Base-by-base conservation (phyloP, 78 protist genomes). In the Corallochytrium limacisporum region DNA sequence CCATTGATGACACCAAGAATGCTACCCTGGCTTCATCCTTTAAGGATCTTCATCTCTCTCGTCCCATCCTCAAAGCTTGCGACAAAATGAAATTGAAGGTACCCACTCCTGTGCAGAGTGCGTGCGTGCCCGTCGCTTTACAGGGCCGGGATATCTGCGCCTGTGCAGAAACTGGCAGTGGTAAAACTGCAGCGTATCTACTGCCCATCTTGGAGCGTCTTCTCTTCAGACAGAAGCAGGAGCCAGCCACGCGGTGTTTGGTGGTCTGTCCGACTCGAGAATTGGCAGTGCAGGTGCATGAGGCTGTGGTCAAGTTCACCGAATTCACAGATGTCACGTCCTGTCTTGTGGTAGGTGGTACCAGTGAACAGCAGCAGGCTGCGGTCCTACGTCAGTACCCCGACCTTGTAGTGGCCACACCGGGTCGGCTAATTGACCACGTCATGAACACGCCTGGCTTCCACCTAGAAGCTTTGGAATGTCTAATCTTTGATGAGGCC, bases 401-500 rank as follows among this genome's bases (percentile, higher is more conserved):
- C 33, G 95, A 95, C 69, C 53, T 93, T 22, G 74, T 95, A 15
- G 74, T 95, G 15, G 97, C 92, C n/a, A 95, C 99, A 9, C 97
- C 97, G 0, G 98, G 98, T 10, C 61, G 98, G 5, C 35, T 95
- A 28, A 63, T 79, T 4, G 77, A 81, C 4, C 84, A 78, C 62
- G 22, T 86, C 8, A 51, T 37, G 10, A 74, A 74, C 72, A 54
- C 79, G 31, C 72, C 15, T 3, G 1, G 51, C 35, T 73, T 62
- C 24, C 57, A 46, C 38, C 46, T 72, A 26, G 46, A 46, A 28
- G 18, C 44, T 29, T 50, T 80, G 31, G 67, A 77, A 48, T 69
- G 72, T 33, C 46, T 79, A 26, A 88, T 86, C 9, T 54, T 86
- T n/a, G 98, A 90, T 42, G 95, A 90, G 53, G 95, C 94, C 26